Base-by-base conservation (phyloP, 2,329 filamentous ascomycete genomes). In the Ilyonectria sp. region DNA sequence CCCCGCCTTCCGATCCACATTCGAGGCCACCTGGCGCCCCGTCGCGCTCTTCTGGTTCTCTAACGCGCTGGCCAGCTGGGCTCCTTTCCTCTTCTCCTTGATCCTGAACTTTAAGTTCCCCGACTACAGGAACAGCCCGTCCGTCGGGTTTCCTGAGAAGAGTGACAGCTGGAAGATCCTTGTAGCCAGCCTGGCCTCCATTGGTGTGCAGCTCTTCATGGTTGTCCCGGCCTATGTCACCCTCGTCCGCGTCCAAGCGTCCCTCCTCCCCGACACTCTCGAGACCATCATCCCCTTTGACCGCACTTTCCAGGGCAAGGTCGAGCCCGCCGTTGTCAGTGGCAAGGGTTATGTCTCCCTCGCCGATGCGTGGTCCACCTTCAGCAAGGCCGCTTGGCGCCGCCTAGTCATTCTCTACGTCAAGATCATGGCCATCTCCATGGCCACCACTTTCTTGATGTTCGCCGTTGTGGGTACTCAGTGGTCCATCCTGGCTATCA, bases 211-310 rank as follows among this genome's bases (percentile, higher is more conserved):
- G 31, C 31, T 53, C 49, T 81, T 94, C 62, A 81, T 95, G 67
- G 85, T 93, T 69, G 87, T 98, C 63, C 95, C 95, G 19, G 89
- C 93, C 44, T 87, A 89, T 66, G 92, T 95, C 35, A 89, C 93
- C 23, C 89, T 97, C 66, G 86, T 92, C 71, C 94, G 95, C 69
- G 91, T 97, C 40, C 94, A 97, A 79, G 94, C 95, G 7, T 95
- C 93, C 55, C 90, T 97, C 74, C 89, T 98, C 3, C 89, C 94
- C 1, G 91, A 94, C 66, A 91, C 93, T 19, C 88, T 94, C 72
- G 92, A 97, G 82, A 90, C 93, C 29, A 93, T 98, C 71, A 91
- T 98, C 40, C 92, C 94, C 35, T 97, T 98, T 76, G 95, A 98
- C 85, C 93, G 94, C 71, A 92, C 91, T 33, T 97, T 97, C 76